These are phyloP conservation scores for Marasmius sp. DNA, from an alignment of 1,284 basidiomycete genomes.

Conservation along the genomic window DNA sequence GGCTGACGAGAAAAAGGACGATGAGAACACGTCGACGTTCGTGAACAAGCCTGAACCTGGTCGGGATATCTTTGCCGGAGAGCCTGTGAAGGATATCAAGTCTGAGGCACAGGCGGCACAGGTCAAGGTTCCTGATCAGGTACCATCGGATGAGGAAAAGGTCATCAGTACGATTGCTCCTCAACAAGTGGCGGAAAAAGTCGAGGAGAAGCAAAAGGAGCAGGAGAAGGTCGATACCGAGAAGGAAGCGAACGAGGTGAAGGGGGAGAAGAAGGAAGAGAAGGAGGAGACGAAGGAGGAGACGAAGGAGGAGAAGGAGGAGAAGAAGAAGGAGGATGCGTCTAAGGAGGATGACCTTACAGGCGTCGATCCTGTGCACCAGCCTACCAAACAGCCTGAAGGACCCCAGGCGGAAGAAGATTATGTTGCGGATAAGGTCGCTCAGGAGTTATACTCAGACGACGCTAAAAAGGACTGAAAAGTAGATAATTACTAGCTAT, in stretches of 20 bases:
- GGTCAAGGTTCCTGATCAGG: too few relatives aligned
- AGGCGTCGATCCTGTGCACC: slow-evolving; percentile 8
- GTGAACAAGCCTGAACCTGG: slow-evolving; percentile 65
- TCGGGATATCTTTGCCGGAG: slow-evolving; percentile 60
- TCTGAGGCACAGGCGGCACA: slow-evolving; percentile 27
- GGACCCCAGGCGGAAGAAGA: slow-evolving; percentile 50
- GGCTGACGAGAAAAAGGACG: slow-evolving; percentile 13
- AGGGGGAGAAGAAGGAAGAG: slow-evolving; percentile 10
- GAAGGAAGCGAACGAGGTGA: slow-evolving; percentile 12
- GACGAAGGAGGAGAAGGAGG: slow-evolving; percentile 9
- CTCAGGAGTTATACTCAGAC: slow-evolving; percentile 55
- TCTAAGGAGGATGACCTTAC: slow-evolving; percentile 10
- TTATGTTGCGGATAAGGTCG: slow-evolving; percentile 49
- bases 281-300: not conserved
- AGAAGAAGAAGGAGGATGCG: slow-evolving; percentile 10
- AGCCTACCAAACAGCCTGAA: slow-evolving; percentile 13
- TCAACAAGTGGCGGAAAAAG: slow-evolving; percentile 31
- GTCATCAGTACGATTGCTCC: slow-evolving; percentile 33
- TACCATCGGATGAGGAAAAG: slow-evolving; percentile 30
- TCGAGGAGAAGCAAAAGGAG: slow-evolving; percentile 36
- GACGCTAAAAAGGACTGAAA: slow-evolving; percentile 7
- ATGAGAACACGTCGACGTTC: slow-evolving; percentile 39
- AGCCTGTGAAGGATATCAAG: slow-evolving; percentile 36
- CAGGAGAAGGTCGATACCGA: slow-evolving; percentile 37
- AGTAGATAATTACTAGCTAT: too few relatives aligned